These are phyloP conservation scores for Leptomonas pyrrhocoris DNA, from an alignment of 208 protist genomes.

Conservation along the genomic window DNA sequence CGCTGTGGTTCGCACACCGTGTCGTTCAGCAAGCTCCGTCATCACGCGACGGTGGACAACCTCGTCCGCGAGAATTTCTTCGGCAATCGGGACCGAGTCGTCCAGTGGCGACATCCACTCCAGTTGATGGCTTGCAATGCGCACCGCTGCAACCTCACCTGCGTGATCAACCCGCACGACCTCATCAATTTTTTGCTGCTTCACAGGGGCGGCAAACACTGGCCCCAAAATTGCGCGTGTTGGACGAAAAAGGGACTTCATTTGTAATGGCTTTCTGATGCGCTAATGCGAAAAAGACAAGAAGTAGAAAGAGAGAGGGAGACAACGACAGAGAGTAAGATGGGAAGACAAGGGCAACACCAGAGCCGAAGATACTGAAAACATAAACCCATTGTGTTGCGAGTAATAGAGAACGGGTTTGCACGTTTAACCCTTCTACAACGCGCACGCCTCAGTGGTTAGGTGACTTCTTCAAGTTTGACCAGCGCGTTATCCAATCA, in stretches of 20 bases:
- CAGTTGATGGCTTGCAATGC: slow-evolving; percentile 77
- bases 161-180: slow-evolving; percentile 84
- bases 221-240: slow-evolving; percentile 22
- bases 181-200: slow-evolving; percentile 80
- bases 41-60: slow-evolving; percentile 77
- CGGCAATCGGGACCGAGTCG: slow-evolving; percentile 63
- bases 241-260: slow-evolving; percentile 28
- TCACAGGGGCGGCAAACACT: slow-evolving; percentile 49
- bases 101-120: slow-evolving; percentile 81
- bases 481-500: too few species aligned
- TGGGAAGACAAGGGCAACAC: not conserved
- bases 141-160: slow-evolving; percentile 80
- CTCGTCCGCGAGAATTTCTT: slow-evolving; percentile 83
- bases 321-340: not conserved
- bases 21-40: slow-evolving; percentile 69
- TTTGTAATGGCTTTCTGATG: slow-evolving; percentile 14
- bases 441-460: too few species aligned
- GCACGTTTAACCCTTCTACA: too few species aligned
- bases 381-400: too few species aligned
- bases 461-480: too few species aligned
- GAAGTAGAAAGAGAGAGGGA: not conserved
- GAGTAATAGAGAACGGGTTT: too few species aligned
- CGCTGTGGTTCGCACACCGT: slow-evolving; percentile 61
- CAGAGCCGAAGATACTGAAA: too few species aligned
- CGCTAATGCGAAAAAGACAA: not conserved